Evolutionary conservation across 1,284 basidiomycete species (phyloP), one percentile per base, ranked within the genome.

Genomic region (Agaricales sp.): DNA sequence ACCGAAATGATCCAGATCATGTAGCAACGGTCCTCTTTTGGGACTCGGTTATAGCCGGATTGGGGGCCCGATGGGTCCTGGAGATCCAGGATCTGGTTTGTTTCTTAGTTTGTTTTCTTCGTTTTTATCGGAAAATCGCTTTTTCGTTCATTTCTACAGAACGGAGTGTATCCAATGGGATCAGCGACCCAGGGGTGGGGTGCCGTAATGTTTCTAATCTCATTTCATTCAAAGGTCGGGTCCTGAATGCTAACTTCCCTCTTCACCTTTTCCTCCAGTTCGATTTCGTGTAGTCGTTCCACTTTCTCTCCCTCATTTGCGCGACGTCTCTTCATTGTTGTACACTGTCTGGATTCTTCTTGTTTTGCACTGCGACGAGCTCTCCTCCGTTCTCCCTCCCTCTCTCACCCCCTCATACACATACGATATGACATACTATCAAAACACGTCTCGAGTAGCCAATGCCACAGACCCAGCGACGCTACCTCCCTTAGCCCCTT

Each of bases 231-330:
- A 53, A 52, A 50, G 51, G 52, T 50, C 54, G 56, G 54, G 51
- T 53, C 54, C 51, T 52, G 55, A 54, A 57, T 57, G 60, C 52
- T 60, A 63, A 54, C 50, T 61, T 54, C 54, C 55, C 49, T 59
- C 53, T 51, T 43, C 54, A 44, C 52, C 56, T 45, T 51, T 39
- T 51, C 21, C 48, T 53, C 52, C 26, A n/a, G n/a, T n/a, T n/a
- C n/a, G n/a, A n/a, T n/a, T n/a, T n/a, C n/a, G n/a, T n/a, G n/a
- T n/a, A n/a, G n/a, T n/a, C n/a, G n/a, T n/a, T n/a, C n/a, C n/a
- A n/a, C n/a, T n/a, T n/a, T n/a, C n/a, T n/a, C n/a, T n/a, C n/a
- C n/a, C n/a, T n/a, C n/a, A n/a, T n/a, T n/a, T n/a, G n/a, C n/a
- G n/a, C n/a, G n/a, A n/a, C n/a, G n/a, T n/a, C n/a, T n/a, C n/a